phyloP scores from a whole-genome alignment of 1,284 basidiomycete species.

The Coniferiporia sulphurascens region DNA sequence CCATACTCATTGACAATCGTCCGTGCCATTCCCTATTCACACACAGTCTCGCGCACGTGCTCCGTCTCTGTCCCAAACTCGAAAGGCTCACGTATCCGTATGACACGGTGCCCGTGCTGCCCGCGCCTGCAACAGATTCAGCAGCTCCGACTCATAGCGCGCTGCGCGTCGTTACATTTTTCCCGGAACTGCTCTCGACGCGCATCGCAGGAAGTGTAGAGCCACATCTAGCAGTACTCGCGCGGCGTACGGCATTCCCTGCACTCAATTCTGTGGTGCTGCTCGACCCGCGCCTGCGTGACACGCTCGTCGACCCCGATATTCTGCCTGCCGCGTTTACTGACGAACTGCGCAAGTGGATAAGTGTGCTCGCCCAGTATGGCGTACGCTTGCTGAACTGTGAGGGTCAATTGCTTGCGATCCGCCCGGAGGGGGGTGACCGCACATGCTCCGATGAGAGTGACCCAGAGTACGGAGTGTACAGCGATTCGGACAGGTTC shows the following conservation, averaged over 20 bases:
- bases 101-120: background rate
- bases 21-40: background rate
- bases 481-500: background rate
- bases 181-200: background rate
- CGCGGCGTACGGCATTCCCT: background rate
- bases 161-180: slow-evolving; percentile 3
- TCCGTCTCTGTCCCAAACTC: slow-evolving; percentile 5
- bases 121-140: background rate
- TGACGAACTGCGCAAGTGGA: background rate
- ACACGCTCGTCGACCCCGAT: background rate
- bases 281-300: background rate
- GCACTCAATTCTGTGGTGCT: background rate
- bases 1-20: background rate
- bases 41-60: background rate
- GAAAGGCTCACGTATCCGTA: background rate
- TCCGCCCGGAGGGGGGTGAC: background rate
- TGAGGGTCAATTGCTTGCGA: background rate
- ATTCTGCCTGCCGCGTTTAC: background rate
- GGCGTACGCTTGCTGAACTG: background rate
- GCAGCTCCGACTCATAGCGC: background rate
- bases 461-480: background rate
- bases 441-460: background rate
- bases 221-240: background rate
- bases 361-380: background rate
- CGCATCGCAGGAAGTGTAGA: background rate